Evolutionary conservation across 108 stramenopile species (phyloP), one percentile per base, ranked within the genome.

Genomic region (Conticribra guillardii): DNA sequence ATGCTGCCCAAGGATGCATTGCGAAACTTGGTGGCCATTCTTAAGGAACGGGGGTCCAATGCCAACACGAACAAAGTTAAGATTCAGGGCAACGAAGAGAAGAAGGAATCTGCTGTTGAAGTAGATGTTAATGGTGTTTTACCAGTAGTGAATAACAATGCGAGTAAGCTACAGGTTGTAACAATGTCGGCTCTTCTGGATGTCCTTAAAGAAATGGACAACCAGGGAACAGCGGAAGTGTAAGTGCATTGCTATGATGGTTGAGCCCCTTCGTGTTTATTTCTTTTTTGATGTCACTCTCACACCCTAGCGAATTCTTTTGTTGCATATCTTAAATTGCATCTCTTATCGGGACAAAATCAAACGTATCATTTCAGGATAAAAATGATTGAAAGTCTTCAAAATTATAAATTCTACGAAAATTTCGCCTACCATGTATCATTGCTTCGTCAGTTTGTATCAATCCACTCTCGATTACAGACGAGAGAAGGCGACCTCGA

Each of bases 391-490:
- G 67, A 68, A 54, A 68, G 82, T 23, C 62, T 90, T 21, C 76
- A 83, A 27, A 56, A 79, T 37, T 71, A 71, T 22, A 52, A 64
- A 7, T 59, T 15, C n/a, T 93, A 90, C 44, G 73, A 84, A 37
- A 57, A 47, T 0, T 93, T 85, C 70, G 92, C 92, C 22, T 93
- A 93, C 52, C 88, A 90, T 57, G 67, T 88, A 21, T 62, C 83
- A 21, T 57, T 87, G 16, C 64, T 93, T 48, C 76, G 77, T 29
- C 85, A 89, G 37, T 92, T 92, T 71, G 60, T 66, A 24, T 44
- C 54, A 29, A 22, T 51, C 14, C 46, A 48, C 7, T 58, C 66
- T 3, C 55, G 30, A 18, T 14, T 24, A 18, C 22, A 24, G 56
- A 60, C 45, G 32, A 55, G 21, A 19, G 18, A n/a, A 29, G 29